Percentiles rank a stretch among this genome's conserved stretches.
Evolutionary conservation across 1,284 basidiomycete genomes (phyloP).

Genomic region (Cutaneotrichosporon spelunceum): DNA sequence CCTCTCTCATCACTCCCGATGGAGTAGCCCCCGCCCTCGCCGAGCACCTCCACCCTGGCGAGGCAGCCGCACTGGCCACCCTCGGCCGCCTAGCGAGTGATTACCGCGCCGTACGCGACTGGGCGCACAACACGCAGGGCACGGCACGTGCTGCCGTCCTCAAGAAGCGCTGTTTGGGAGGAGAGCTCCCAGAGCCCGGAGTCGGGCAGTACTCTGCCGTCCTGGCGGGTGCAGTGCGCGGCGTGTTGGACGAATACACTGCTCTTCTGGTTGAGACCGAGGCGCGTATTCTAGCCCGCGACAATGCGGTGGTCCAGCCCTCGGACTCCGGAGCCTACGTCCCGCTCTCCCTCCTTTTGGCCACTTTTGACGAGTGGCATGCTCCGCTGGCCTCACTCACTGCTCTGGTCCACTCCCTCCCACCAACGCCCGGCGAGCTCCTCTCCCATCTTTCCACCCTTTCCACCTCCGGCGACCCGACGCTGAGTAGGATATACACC

Average conservation of each 20-base stretch:
- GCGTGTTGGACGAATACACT: slow-evolving; percentile 75
- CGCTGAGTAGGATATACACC: slow-evolving; percentile 66
- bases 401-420: slow-evolving; percentile 63
- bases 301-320: slow-evolving; percentile 64
- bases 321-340: slow-evolving; percentile 60
- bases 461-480: slow-evolving; percentile 69
- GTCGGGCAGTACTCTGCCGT: slow-evolving; percentile 65
- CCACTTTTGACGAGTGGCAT: slow-evolving; percentile 78
- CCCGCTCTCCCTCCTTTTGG: slow-evolving; percentile 72
- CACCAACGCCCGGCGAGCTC: slow-evolving; percentile 61
- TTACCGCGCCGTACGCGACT: slow-evolving; percentile 65
- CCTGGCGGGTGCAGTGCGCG: slow-evolving; percentile 65
- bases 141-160: slow-evolving; percentile 27
- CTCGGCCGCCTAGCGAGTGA: slow-evolving; percentile 67
- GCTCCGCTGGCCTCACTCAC: slow-evolving; percentile 69
- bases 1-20: slow-evolving; percentile 62
- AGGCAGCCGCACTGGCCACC: slow-evolving; percentile 70
- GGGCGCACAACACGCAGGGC: slow-evolving; percentile 27
- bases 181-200: slow-evolving; percentile 34
- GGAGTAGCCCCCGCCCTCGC: slow-evolving; percentile 63
- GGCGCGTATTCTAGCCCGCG: slow-evolving; percentile 67
- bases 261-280: slow-evolving; percentile 74
- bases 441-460: slow-evolving; percentile 69
- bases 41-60: slow-evolving; percentile 76
- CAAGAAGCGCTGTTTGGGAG: slow-evolving; percentile 20